Evolutionary conservation across 1,139 yeast genomes (phyloP), one percentile per base, ranked within the genome.

Genomic region (Suhomyces wounanorum): DNA sequence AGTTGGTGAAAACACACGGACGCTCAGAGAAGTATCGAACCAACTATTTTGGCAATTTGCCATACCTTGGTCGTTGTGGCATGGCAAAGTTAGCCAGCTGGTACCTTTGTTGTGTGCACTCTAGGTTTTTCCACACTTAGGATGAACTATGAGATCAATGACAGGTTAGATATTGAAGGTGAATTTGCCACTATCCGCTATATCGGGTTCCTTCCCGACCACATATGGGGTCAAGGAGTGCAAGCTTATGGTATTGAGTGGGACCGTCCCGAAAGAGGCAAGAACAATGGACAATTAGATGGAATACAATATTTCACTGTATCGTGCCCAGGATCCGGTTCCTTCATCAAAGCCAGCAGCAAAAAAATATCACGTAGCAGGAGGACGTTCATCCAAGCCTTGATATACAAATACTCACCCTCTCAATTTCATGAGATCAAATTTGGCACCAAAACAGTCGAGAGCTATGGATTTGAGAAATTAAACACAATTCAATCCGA

Each of bases 201-300:
- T 59, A 64, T 79, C 0, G 97, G 97, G 0, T 42, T 52, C 0
- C 67, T 90, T 1, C 66, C 61, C 6, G 30, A 21, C 10, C 44
- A 42, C 11, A 71, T 69, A 4, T 90, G 97, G 97, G 82, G 84
- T 0, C 65, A 65, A 7, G 69, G 64, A 2, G 55, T 56, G 0
- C 37, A 49, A 0, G 91, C 94, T 0, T 68, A 81, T 14, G 97
- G 97, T 0, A 77, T 92, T 1, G 97, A 92, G 64, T 92, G 97
- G 97, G 97, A 92, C 63, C 75, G 83, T 48, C 66, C 77, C 1
- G 62, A 61, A 5, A 75, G 83, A 45, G 99, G 99, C 11, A 87
- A 89, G 64, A 91, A 94, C 62, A 79, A 82, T 58, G 99, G 99
- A 8, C 73, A 76, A 26, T 81, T 83, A 44, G 78, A 83, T 43